Evolutionary conservation across 2,329 filamentous ascomycete genomes (phyloP).

Genomic region (Neonectria coccinea): DNA sequence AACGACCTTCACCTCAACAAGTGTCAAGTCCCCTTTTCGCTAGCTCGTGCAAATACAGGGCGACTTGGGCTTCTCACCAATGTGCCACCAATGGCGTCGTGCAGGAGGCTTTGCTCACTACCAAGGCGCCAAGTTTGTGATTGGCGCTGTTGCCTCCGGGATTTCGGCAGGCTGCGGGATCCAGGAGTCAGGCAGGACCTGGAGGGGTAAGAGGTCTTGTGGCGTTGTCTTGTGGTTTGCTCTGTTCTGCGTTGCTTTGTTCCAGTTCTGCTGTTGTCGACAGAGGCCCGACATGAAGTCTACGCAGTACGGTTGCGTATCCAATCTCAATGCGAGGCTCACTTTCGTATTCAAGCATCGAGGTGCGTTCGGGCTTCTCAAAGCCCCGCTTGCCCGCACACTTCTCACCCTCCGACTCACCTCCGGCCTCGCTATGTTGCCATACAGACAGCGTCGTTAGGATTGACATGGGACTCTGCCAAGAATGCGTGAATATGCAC

Average conservation of each 20-base stretch:
- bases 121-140: conserved; percentile 23
- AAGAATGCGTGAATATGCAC: conserved; percentile 21
- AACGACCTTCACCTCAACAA: conserved; percentile 26
- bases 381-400: background rate
- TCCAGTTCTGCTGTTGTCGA: background rate
- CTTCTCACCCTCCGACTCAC: conserved; percentile 2
- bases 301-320: background rate
- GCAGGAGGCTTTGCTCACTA: conserved; percentile 12
- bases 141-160: conserved; percentile 31
- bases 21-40: conserved; percentile 2
- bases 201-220: conserved; percentile 35
- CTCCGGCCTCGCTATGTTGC: background rate
- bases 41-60: conserved; percentile 33
- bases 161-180: conserved; percentile 26
- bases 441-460: background rate
- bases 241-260: background rate
- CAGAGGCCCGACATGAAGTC: background rate
- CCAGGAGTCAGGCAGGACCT: conserved; percentile 8
- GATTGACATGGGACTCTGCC: background rate
- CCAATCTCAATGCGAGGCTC: conserved; percentile 7
- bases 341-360: conserved; percentile 1
- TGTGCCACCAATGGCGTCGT: conserved; percentile 30
- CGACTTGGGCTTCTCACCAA: conserved; percentile 15
- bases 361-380: background rate
- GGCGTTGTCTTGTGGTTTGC: background rate